Conservation (phyloP, 2,329 filamentous ascomycete genomes). For the Ophiostoma australiae region DNA sequence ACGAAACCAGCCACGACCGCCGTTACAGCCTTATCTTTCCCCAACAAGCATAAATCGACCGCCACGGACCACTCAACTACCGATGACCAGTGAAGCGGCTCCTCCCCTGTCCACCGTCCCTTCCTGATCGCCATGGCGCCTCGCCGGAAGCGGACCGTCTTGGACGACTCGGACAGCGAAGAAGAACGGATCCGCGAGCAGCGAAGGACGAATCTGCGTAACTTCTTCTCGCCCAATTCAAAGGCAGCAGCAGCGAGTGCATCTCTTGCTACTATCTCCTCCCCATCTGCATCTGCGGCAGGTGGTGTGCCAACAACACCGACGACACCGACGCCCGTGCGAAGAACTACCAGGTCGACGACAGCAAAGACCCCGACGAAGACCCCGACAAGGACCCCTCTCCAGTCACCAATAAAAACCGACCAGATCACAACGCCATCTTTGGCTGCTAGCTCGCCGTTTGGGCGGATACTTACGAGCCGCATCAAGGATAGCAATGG, state of each 20-base stretch:
- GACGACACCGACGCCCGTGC: constrained; percentile 38
- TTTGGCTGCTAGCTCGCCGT: constrained; percentile 16
- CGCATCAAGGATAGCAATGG: constrained; percentile 18
- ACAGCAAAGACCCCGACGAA: constrained; percentile 19
- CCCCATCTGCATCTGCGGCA: constrained; percentile 15
- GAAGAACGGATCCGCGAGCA: constrained; percentile 38
- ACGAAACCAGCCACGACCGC: background rate
- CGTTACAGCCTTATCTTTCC: background rate
- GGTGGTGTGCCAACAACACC: constrained; percentile 29
- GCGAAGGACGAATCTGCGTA: constrained; percentile 44
- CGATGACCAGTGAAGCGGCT: background rate
- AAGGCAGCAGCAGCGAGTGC: constrained; percentile 32
- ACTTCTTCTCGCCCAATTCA: constrained; percentile 51
- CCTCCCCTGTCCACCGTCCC: background rate
- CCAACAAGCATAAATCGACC: too few relatives aligned
- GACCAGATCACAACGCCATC: constrained; percentile 27
- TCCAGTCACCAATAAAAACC: constrained; percentile 20
- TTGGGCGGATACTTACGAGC: constrained; percentile 22
- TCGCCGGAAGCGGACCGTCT: constrained; percentile 54
- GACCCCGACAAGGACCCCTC: constrained; percentile 19
- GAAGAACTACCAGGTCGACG: constrained; percentile 37
- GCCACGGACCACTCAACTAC: background rate
- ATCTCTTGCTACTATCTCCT: constrained; percentile 33
- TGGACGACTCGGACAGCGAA: constrained; percentile 50
- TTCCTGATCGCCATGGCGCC: constrained; percentile 46